Evolutionary conservation across 441 rosid species (phyloP), one percentile per base, ranked within the genome.

Genomic region (Eruca vesicaria): DNA sequence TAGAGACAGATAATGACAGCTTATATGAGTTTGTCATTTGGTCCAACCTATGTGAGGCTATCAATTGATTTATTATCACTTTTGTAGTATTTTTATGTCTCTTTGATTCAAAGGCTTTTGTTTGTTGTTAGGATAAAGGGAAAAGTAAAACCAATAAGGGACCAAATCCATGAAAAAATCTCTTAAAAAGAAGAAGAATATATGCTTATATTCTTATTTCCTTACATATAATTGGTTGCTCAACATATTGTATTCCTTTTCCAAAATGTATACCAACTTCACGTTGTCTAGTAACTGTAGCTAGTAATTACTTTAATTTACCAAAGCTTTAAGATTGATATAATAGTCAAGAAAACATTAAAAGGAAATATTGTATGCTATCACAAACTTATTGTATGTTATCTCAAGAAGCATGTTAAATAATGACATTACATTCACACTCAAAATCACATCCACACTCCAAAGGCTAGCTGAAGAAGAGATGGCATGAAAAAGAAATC

Each of bases 1-100:
- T 55, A 28, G 63, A 41, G 61, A 69, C 19, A 57, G 68, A 65
- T 57, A 18, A 33, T 64, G 72, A 65, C 72, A 77, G 63, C 76
- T 48, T 77, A 55, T 41, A 68, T 64, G 76, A 45, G 72, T 71
- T 76, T 77, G 76, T 77, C 80, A 23, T 71, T 45, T 71, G 76
- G 76, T 48, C 72, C 76, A 71, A 57, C 58, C 23, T 26, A 64
- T 64, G 43, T 16, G 67, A 70, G 66, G 36, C 72, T 71, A 29
- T 58, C 12, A 21, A 8, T 52, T 75, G 69, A 62, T 68, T 56
- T 63, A 23, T 64, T 48, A 16, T 57, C 72, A 57, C 68, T 70
- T 77, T 71, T 64, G 61, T 33, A 64, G 16, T 15, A 41, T 56
- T 63, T 57, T 63, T 62, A 15, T 63, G 33, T 35, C 62, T 57